Evolutionary conservation across 129 eudicot genomes (phyloP), one percentile per base, ranked within the genome.

Genomic region (Flaveria linearis): DNA sequence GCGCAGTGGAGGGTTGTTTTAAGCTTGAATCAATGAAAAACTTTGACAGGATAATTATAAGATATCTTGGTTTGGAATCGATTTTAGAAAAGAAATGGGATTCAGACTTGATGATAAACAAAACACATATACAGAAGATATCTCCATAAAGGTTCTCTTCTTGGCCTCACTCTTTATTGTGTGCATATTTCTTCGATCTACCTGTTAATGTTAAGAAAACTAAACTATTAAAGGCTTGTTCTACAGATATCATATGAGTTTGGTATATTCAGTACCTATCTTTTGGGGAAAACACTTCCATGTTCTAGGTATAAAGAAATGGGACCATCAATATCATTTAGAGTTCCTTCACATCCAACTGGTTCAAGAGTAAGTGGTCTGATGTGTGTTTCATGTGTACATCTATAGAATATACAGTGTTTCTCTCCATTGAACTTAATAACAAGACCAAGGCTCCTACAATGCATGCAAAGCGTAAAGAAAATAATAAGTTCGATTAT

Each of bases 181-280:
- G 2, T 23, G 41, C 49, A 18, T 25, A 36, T 33, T 33, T 39
- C 14, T 8, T 41, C 22, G 22, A 20, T 20, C 22, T 9, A 64
- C 8, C 25, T 9, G 7, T 64, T 64, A n/a, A 36, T 25, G 23
- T 49, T 49, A 49, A 71, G 3, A 28, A 52, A 71, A 30, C 47
- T n/a, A 71, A 51, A 51, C 47, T 51, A 26, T 49, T 2, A 49
- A 71, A 51, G 63, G 57, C 18, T 20, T 6, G 2, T 39, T 9
- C 7, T 66, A 5, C 45, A 73, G 78, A 39, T 73, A 20, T 42
- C 7, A 23, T 73, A 56, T 23, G 78, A 73, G 78, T 23, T 39
- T 8, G 78, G 78, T 12, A 73, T 73, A 58, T 73, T 73, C 17
- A 58, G 78, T 50, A 58, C 78, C 26, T 42, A 5, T 9, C 11